Evolutionary conservation across 176 grass and related monocot genomes (phyloP).

Genomic region (Cymbopogon citratus): DNA sequence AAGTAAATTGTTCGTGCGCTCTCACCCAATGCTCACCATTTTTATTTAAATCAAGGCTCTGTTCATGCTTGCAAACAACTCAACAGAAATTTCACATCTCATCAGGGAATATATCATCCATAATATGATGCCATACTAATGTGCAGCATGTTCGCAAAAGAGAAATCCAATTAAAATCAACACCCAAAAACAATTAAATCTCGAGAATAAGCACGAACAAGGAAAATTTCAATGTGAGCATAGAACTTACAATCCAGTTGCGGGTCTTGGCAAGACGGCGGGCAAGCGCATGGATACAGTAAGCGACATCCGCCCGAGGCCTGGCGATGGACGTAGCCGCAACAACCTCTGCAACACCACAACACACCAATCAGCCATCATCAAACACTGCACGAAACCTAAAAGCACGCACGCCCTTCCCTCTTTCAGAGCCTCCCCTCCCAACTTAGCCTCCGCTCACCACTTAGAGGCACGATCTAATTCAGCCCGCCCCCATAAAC

Average conservation of each 20-base stretch:
- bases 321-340: slow-evolving; percentile 80
- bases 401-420: background rate
- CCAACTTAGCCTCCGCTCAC: background rate
- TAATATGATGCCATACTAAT: background rate
- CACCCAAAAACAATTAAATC: background rate
- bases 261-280: slow-evolving; percentile 87
- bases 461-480: slow-evolving; percentile 39
- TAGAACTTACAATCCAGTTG: slow-evolving; percentile 82
- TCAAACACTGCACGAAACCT: background rate
- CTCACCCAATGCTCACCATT: background rate
- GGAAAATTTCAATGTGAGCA: background rate
- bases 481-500: slow-evolving; percentile 1
- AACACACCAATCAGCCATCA: slow-evolving; percentile 13
- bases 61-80: background rate
- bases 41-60: background rate
- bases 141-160: background rate
- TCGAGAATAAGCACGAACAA: background rate
- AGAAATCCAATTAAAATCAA: background rate
- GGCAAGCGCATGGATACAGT: slow-evolving; percentile 89
- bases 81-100: background rate
- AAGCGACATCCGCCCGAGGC: slow-evolving; percentile 82
- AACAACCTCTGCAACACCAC: slow-evolving; percentile 62
- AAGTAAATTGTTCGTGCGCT: background rate
- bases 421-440: background rate
- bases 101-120: background rate